Evolutionary conservation across 2,329 filamentous ascomycete genomes (phyloP), one percentile per base, ranked within the genome.

Genomic region (Exophiala dermatitidis): DNA sequence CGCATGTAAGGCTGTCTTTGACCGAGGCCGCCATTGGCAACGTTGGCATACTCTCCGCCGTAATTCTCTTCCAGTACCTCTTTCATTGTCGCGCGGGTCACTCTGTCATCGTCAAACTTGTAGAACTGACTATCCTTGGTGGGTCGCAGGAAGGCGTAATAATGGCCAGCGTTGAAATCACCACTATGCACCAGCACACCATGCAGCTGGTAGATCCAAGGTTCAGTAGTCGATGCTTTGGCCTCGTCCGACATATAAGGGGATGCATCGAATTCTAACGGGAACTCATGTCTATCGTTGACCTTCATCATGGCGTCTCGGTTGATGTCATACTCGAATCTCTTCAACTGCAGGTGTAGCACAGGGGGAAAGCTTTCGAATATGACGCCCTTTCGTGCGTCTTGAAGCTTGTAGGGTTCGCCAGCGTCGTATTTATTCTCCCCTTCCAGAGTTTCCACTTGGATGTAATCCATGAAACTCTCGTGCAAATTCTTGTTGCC

Each of bases 221-320:
- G 76, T 67, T 97, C 90, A 1, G 89, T 93, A 67, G 77, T 86
- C 68, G 96, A 90, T 29, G 89, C 88, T 49, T 52, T 58, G 5
- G 59, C 61, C 56, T 88, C 84, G 28, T 89, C 84, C 8, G 89
- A 86, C 19, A 98, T 81, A 67, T 93, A 98, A 0, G 90, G 90
- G 0, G 87, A 77, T 4, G 90, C 88, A 60, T 75, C 72, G 56
- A 75, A 74, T 57, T 75, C 72, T 64, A 74, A 72, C 1, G 73
- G 73, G 61, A 74, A 75, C 48, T 73, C 72, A 54, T 75, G 72
- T 55, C 72, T 66, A 63, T 75, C 73, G 48, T 75, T 75, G 42
- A 98, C 90, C 73, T 98, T 98, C 86, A 95, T 96, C 88, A 97
- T 96, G 60, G 89, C 90, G 67, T 97, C 91, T 63, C 88, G 83